Base-by-base conservation (phyloP, 768 basidiomycete species). In the Russula olivacea region DNA sequence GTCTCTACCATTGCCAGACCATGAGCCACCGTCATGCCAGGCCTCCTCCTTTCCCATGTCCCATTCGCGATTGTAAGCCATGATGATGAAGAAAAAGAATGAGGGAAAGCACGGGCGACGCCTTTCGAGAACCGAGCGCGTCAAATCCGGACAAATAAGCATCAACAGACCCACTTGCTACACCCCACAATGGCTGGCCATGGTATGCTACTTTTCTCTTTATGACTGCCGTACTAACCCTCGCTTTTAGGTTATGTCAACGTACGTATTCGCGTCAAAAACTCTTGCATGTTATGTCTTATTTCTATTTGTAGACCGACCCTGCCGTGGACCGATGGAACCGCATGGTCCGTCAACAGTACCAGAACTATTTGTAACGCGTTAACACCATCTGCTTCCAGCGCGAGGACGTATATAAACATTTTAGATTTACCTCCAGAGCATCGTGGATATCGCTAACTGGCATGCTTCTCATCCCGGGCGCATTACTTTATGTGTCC, bases 361-460 rank as follows among this genome's bases (percentile, higher is more conserved):
- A 38, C 55, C 45, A 49, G 17, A n/a, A 38, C 11, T 9, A 11
- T 21, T 57, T 17, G 21, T 43, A 61, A 59, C 38, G 58, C 61
- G 28, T 61, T 61, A 52, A 62, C 19, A 32, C 50, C 11, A 52
- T 59, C 30, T 14, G 14, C 21, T 48, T 32, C 3, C 25, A 94
- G 92, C 86, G 93, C 47, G 92, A 94, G 72, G 81, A 85, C 66
- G 89, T 84, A n/a, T 91, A 93, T 74, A 78, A 87, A 71, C 80
- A 85, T 71, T 96, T 94, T 74, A 83, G 82, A 43, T 93, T 91
- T 79, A 95, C 90, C 40, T 82, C 76, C 32, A 77, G 81, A 60
- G 84, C 87, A 25, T 80, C 87, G 30, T 78, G 86, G 69, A 81
- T 85, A 49, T 70, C 81, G 43, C 63, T 91, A 23, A 75, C 84